Conservation (phyloP, 2,329 filamentous ascomycete genomes). For the Aspergillus amoenus region DNA sequence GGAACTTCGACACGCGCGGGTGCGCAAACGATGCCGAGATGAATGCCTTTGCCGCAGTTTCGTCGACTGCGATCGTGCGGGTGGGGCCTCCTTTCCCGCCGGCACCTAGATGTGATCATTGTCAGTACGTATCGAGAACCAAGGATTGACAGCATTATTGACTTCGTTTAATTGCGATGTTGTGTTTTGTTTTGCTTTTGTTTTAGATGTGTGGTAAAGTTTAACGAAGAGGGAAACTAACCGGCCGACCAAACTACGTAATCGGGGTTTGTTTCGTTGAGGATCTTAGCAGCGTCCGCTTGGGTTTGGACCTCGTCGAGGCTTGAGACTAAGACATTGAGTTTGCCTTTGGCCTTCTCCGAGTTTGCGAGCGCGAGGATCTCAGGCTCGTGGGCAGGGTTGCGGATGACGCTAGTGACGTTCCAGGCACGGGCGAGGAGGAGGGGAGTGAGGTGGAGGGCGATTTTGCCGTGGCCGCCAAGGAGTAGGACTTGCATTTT, state of each 20-base stretch:
- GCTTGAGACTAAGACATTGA: slow-evolving; percentile 69
- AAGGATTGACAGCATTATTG: too few relatives aligned
- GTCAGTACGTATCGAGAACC: too few relatives aligned
- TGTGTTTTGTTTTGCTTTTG: not conserved
- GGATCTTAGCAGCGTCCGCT: slow-evolving; percentile 60
- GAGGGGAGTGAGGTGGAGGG: slow-evolving; percentile 71
- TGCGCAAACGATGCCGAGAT: slow-evolving; percentile 49
- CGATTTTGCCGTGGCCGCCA: slow-evolving; percentile 78
- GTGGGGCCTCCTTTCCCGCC: slow-evolving; percentile 54
- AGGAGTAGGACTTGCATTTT: slow-evolving; percentile 65
- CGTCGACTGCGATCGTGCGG: slow-evolving; percentile 54
- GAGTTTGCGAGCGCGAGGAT: slow-evolving; percentile 62
- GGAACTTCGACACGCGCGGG: slow-evolving; percentile 52
- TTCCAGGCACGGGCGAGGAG: slow-evolving; percentile 73
- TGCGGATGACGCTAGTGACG: slow-evolving; percentile 76
- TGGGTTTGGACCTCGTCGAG: slow-evolving; percentile 69
- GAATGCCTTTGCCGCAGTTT: slow-evolving; percentile 56
- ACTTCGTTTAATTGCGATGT: not conserved
- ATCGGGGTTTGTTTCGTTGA: slow-evolving; percentile 48
- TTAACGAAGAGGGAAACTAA: slow-evolving; percentile 18
- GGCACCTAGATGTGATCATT: slow-evolving; percentile 37
- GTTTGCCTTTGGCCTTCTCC: slow-evolving; percentile 57
- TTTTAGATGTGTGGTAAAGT: not conserved
- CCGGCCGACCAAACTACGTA: slow-evolving; percentile 50
- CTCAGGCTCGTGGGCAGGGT: slow-evolving; percentile 63